Evolutionary conservation across 179 eudicot genomes (phyloP).

Genomic region (Gypsophila paniculata): DNA sequence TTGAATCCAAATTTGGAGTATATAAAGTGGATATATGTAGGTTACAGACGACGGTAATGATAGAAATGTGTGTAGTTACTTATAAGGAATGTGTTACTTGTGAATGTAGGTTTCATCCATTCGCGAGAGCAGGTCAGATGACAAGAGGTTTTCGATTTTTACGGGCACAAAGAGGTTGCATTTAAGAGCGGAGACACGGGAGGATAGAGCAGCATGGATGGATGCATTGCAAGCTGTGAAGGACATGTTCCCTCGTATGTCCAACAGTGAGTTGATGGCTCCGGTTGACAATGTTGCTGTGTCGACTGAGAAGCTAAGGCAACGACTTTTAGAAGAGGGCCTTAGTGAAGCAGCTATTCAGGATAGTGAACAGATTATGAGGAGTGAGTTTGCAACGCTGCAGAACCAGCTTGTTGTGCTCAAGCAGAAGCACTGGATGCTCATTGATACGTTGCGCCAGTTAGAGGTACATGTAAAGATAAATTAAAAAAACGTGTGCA

Average conservation of each 20-base stretch:
- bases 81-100: not conserved
- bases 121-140: conserved; percentile 84
- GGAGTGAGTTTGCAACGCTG: conserved; percentile 55
- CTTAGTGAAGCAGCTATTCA: conserved; percentile 58
- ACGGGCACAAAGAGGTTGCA: conserved; percentile 87
- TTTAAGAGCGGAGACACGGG: conserved; percentile 70
- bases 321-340: conserved; percentile 64
- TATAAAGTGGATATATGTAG: not conserved
- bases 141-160: conserved; percentile 79
- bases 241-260: conserved; percentile 84
- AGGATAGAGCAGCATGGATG: conserved; percentile 73
- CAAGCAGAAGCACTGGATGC: conserved; percentile 77
- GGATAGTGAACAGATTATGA: conserved; percentile 82
- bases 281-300: conserved; percentile 51
- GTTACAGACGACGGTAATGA: not conserved
- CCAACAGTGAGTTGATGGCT: conserved; percentile 76
- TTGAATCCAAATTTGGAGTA: not conserved
- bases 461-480: conserved; percentile 65
- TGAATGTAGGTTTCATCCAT: conserved; percentile 69
- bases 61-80: not conserved
- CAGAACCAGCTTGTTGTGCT: conserved; percentile 69
- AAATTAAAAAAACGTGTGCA: conserved; percentile 25
- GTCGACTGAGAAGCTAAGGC: conserved; percentile 71
- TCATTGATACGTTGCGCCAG: conserved; percentile 72
- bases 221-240: conserved; percentile 84